Conservation (phyloP, 208 protist genomes). For the Leishmania tropica region DNA sequence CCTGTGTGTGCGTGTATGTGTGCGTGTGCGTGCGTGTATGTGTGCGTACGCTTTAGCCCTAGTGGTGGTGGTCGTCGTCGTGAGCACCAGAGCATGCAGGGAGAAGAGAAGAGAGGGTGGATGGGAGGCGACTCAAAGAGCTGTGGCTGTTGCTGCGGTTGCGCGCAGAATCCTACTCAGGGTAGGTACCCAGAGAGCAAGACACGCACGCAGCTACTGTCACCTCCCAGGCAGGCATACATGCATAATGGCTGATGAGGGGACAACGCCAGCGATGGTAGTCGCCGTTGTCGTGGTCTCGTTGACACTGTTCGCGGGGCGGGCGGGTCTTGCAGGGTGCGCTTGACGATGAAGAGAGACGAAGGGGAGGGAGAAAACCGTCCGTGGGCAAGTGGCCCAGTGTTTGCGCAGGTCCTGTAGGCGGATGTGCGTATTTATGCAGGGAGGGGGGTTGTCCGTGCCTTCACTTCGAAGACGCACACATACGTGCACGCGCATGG, state of each 20-base stretch:
- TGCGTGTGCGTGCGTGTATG: not conserved
- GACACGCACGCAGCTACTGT: not conserved
- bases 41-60: not conserved
- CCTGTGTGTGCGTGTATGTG: not conserved
- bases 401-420: not conserved
- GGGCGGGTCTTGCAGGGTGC: not conserved
- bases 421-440: not conserved
- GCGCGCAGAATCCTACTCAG: not conserved
- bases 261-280: not conserved
- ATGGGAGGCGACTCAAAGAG: not conserved
- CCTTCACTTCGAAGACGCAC: not conserved
- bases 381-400: not conserved
- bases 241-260: not conserved
- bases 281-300: not conserved
- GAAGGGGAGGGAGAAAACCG: conserved; percentile 13
- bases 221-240: not conserved
- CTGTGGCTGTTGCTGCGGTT: not conserved
- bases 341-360: not conserved
- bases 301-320: not conserved
- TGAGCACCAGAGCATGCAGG: not conserved
- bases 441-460: not conserved
- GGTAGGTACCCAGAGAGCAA: not conserved
- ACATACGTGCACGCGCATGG: not conserved
- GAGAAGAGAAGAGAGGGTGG: not conserved
- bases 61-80: not conserved